Base-by-base conservation (phyloP, 805 yeast genomes). In the Candida suzukii region DNA sequence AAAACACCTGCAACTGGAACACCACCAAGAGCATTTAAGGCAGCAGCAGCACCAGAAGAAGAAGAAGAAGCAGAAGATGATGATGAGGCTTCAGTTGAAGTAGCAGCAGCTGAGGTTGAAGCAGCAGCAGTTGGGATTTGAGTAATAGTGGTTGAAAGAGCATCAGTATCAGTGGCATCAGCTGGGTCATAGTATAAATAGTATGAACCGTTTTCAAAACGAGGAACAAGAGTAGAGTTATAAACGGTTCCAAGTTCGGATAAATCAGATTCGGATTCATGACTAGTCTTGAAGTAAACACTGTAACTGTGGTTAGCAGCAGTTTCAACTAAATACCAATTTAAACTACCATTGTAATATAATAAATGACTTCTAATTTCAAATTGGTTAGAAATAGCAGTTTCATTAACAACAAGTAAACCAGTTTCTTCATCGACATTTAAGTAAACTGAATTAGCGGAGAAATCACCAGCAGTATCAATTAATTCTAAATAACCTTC, bases 61-160 rank as follows among this genome's bases (percentile, higher is more conserved):
- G 37, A 25, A 8, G 26, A 12, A 19, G 37, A 18, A 14, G 41
- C 13, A 18, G 32, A n/a, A 3, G 41, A 20, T 14, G 37, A 4
- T 6, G 16, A 8, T 29, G 11, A 10, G 13, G 32, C 13, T n/a
- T 14, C 18, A 9, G 26, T 24, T 24, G 26, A 24, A 24, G 26
- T 9, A 14, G 32, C 19, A n/a, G 11, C 18, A 29, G 32, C 13
- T 73, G 32, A 8, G 8, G 41, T 41, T 16, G 40, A 29, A 9
- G 32, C 6, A 17, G 49, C 33, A 8, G 44, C 1, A 21, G 45
- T 19, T 35, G 42, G 35, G 21, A 29, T 24, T 17, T 37, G 20
- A 24, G 46, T 29, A 29, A 35, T 14, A 19, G 39, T 22, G 11
- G 27, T 27, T 17, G 47, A 40, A 13, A 28, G 19, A n/a, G 38